Evolutionary conservation across 139 green algal species (phyloP), one percentile per base, ranked within the genome.

Genomic region (Coelastrella sp.): DNA sequence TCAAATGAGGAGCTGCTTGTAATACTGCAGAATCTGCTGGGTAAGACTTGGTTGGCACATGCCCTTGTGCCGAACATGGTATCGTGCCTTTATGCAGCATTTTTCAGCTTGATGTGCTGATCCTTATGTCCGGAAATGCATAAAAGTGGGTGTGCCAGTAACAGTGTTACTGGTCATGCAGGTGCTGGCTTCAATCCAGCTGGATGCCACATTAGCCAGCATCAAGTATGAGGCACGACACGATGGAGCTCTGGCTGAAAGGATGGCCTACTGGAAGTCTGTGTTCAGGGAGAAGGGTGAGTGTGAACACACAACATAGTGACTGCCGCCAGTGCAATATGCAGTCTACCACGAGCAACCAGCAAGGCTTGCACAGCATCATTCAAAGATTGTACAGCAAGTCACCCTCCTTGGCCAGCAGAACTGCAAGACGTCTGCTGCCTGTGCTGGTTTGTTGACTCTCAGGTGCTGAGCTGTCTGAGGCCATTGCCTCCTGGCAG

Each of bases 401-500:
- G 35, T 49, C 35, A 49, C 35, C 35, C 3, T 49, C 35, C 35
- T 49, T 49, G 35, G 68, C 68, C 19, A 76, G 17, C 17, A 25
- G 4, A 8, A 27, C 8, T 27, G 68, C 17, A 24, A 76, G 68
- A 15, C 5, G 5, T 76, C 5, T 4, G 8, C 7, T 58, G 24
- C 1, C 74, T 59, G 12, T 0, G 10, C 25, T 80, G 57, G 8
- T 7, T 60, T 19, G 10, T 7, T 80, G 74, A 8, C 25, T 80
- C 15, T 25, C 85, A 96, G 94, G 91, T 8, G 90, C 91, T 49
- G 93, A 96, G 90, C 92, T 97, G 87, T 88, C 93, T 6, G 88
- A 82, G 0, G 95, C 94, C 35, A 92, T 97, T 75, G 92, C 93
- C 60, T 94, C 97, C 87, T 98, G 96, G 96, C 96, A 98, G 91